Base-by-base conservation (phyloP, 768 basidiomycete genomes). In the Infundibulicybe gibba region DNA sequence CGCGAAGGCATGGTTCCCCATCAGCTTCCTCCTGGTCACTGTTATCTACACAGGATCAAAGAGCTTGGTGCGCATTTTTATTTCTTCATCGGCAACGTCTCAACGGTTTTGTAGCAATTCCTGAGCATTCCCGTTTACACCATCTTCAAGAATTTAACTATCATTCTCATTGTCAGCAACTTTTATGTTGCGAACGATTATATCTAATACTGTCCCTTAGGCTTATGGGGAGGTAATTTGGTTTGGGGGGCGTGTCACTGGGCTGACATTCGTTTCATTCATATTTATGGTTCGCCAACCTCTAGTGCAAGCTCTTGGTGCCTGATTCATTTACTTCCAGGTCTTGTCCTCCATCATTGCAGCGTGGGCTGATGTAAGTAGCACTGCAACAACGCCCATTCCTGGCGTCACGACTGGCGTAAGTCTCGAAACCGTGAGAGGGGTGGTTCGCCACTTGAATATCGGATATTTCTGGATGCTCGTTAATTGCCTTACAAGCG, bases 101-200 rank as follows among this genome's bases (percentile, higher is more conserved):
- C 35, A 16, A 43, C 19, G 38, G 20, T n/a, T 16, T 9, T 39
- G 5, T 65, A 97, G 94, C 97, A 98, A 94, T 92, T 85, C 67
- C 75, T 99, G 41, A 90, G 83, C 54, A 98, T 99, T 66, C 97
- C 97, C 0, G 85, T 97, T 20, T 99, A 97, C 69, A 98, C 97
- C 0, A 98, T 99, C 53, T 98, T 98, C 80, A 99, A 99, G 69
- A 99, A 99, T 63, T 61, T 98, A 59, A 97, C 97, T n/a, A 99
- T 98, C 58, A 98, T 99, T 54, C 78, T 99, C 21, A 98, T 98
- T 60, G 94, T 92, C 53, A 54, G 87, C n/a, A 25, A 11, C 19
- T 53, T 43, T 0, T 38, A 12, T 48, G 32, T 40, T 47, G 37
- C 12, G 47, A 15, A 17, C 41, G 13, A 41, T 17, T 25, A 44